Base-by-base conservation (phyloP, 2,329 filamentous ascomycete genomes). In the Chaetothyriales sp. region DNA sequence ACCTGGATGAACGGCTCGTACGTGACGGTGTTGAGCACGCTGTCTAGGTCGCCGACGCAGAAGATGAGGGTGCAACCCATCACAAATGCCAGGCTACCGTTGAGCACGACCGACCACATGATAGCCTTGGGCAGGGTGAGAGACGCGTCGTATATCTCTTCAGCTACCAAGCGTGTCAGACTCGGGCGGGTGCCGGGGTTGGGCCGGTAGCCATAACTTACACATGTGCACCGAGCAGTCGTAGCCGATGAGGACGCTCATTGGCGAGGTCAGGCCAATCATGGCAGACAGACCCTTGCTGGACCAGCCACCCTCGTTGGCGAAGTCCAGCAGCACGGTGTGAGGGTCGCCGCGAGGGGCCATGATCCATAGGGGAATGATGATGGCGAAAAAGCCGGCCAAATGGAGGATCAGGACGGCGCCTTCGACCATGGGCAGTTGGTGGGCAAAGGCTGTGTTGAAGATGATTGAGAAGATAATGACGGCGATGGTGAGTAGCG, bases 321-420 rank as follows among this genome's bases (percentile, higher is more conserved):
- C 59, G 52, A 71, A 70, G 1, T 61, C 56, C 2, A 64, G 65
- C 47, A 70, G 69, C 2, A 70, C 68, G 18, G 58, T 62, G 20
- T 61, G 56, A 2, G 63, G 59, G 46, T 58, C 63, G 43, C 64
- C 64, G 13, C 64, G 62, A 9, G 68, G 68, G 18, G 67, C 64
- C 8, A 70, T 60, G n/a, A 67, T 65, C 66, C 66, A 69, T 44
- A 70, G 54, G 1, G 63, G 60, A 22, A 67, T 65, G 15, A 75
- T 57, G 4, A 73, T 65, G 1, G 64, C 67, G 40, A 74, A 63
- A 50, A 74, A 75, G 4, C 71, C 71, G 15, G 67, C 55, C 4
- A 72, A 60, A 43, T 79, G 76, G 6, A 78, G 58, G 40, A 73
- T 67, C 20, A 80, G 63, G 47, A 77, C 69, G 5, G 73, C 47